Conservation (phyloP, 139 green algal genomes). For the Zygnema cylindricum region DNA sequence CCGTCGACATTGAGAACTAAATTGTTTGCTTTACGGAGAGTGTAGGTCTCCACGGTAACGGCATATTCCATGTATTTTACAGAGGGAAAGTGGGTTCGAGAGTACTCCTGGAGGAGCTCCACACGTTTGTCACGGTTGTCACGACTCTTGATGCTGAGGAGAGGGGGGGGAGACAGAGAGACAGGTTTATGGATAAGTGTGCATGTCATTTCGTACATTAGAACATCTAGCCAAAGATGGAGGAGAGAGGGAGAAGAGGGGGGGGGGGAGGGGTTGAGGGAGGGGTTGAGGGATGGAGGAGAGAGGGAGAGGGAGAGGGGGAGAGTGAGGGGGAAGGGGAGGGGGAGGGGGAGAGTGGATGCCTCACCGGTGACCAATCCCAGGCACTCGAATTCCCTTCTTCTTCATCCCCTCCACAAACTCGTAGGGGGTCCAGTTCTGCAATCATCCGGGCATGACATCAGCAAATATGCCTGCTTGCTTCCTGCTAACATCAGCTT, state of each 20-base stretch:
- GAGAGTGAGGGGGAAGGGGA: neutral
- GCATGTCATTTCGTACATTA: no score
- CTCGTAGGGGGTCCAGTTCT: conserved; percentile 29
- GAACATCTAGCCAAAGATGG: neutral
- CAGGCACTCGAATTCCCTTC: conserved; percentile 77
- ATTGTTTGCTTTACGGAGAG: conserved; percentile 88
- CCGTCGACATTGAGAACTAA: conserved; percentile 89
- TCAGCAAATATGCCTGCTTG: no score
- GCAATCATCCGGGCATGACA: neutral
- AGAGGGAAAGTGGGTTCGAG: conserved; percentile 83
- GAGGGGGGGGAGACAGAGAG: neutral
- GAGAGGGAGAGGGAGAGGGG: neutral
- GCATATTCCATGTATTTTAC: conserved; percentile 91
- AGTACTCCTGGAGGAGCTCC: conserved; percentile 88
- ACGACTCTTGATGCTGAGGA: conserved; percentile 88
- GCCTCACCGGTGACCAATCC: conserved; percentile 83
- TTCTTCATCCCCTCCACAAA: conserved; percentile 92
- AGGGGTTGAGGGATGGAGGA: neutral
- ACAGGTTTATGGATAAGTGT: no score
- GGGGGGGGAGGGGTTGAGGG: no score
- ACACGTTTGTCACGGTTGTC: conserved; percentile 95
- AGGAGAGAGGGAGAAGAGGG: neutral
- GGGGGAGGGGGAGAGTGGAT: neutral
- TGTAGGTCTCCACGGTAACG: conserved; percentile 87
- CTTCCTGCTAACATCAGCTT: no score